A percentile compares a stretch with the other conserved stretches of the same genome.
Conservation (phyloP, 192 early-diverging fungal species). For the Mortierella claussenii region DNA sequence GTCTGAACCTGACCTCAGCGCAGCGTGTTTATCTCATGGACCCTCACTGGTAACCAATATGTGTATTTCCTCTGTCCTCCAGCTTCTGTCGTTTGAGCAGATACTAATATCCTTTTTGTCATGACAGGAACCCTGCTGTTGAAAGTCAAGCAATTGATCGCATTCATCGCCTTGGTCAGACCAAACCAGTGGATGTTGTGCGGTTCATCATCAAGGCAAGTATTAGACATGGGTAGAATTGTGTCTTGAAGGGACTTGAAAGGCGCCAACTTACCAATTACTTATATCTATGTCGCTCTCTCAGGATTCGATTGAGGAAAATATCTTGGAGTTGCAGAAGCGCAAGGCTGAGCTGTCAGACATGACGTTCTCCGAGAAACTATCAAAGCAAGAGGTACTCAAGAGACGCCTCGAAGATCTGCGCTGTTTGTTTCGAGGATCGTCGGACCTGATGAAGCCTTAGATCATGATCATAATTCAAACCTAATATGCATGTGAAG, state of each 20-base stretch:
- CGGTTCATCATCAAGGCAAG: conserved; percentile 71
- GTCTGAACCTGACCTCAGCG: conserved; percentile 80
- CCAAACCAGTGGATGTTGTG: conserved; percentile 66
- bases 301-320: conserved; percentile 62
- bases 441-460: conserved; percentile 39
- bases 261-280: not conserved
- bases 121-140: conserved; percentile 74
- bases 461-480: not conserved
- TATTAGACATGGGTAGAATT: not conserved
- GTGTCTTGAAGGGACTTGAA: too few relatives aligned
- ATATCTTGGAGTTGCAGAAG: conserved; percentile 62
- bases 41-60: conserved; percentile 45
- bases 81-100: too few relatives aligned
- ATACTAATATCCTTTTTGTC: not conserved
- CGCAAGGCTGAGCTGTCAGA: conserved; percentile 56
- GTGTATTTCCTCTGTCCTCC: not conserved
- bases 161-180: conserved; percentile 83
- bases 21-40: conserved; percentile 80
- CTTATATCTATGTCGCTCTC: not conserved
- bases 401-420: conserved; percentile 54
- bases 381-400: conserved; percentile 55
- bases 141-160: conserved; percentile 88
- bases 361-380: conserved; percentile 54
- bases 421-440: conserved; percentile 47
- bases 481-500: not conserved